phyloP scores from a whole-genome alignment of 2,329 filamentous ascomycete species.

The Aspergillus pseudoterreus region DNA sequence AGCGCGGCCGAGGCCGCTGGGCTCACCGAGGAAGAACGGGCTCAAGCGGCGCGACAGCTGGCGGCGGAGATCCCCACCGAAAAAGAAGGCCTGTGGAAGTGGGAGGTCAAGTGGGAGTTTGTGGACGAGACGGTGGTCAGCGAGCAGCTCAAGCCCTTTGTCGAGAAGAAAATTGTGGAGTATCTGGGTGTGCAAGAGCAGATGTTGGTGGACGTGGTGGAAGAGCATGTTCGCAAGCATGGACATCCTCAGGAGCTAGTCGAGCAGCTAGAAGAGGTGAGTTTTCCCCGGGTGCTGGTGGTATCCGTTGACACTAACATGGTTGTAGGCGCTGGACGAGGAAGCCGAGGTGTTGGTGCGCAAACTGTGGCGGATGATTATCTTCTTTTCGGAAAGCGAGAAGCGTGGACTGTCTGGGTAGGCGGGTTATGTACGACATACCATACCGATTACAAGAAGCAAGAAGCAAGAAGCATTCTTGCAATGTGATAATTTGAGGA shows the following conservation, averaged over 20 bases:
- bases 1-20: conserved; percentile 60
- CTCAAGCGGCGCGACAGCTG: conserved; percentile 73
- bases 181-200: conserved; percentile 95
- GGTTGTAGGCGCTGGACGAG: conserved; percentile 74
- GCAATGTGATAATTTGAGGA: background rate
- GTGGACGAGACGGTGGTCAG: conserved; percentile 76
- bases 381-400: conserved; percentile 95
- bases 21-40: conserved; percentile 83
- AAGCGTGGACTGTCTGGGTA: conserved; percentile 77
- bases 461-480: too few species aligned
- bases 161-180: conserved; percentile 97
- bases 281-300: conserved; percentile 32
- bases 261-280: conserved; percentile 77
- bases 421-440: background rate
- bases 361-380: conserved; percentile 97
- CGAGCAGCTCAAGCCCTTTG: conserved; percentile 87
- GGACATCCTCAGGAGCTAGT: conserved; percentile 75
- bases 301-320: conserved; percentile 29
- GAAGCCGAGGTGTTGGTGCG: conserved; percentile 91
- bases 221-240: conserved; percentile 76
- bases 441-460: too few species aligned
- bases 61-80: conserved; percentile 87
- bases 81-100: conserved; percentile 83
- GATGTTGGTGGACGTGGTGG: conserved; percentile 86
- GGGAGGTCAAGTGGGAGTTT: conserved; percentile 88